phyloP scores from a whole-genome alignment of 2,329 filamentous ascomycete genomes.

The Paecilomyces sp. region DNA sequence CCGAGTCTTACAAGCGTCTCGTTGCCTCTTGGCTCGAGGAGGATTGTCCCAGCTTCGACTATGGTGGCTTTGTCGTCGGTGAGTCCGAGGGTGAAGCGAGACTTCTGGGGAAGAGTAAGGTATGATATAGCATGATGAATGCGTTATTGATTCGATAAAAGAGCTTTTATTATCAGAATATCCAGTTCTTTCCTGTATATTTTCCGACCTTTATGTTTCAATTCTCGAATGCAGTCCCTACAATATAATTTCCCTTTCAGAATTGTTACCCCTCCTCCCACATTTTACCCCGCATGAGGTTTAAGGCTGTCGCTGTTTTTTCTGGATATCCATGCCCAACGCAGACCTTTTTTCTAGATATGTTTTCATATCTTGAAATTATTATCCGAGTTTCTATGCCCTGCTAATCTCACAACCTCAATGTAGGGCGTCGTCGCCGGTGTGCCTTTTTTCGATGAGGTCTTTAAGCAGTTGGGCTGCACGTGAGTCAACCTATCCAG shows the following conservation, averaged over 20 bases:
- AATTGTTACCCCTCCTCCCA: background rate
- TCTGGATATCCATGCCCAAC: background rate
- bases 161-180: no score
- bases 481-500: conserved; percentile 39
- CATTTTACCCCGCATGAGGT: background rate
- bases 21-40: conserved; percentile 85
- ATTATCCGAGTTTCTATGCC: no score
- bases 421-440: conserved; percentile 73
- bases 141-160: no score
- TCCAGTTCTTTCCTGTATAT: background rate
- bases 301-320: background rate
- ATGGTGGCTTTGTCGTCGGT: conserved; percentile 93
- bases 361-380: no score
- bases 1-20: conserved; percentile 73
- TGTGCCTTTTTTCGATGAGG: conserved; percentile 89
- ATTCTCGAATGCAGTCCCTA: background rate
- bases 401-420: conserved; percentile 2
- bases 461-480: conserved; percentile 85
- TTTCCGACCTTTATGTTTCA: background rate
- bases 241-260: background rate
- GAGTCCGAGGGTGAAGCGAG: conserved; percentile 36
- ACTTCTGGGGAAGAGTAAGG: conserved; percentile 52
- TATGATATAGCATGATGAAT: conserved; percentile 16
- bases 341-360: no score
- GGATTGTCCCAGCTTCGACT: conserved; percentile 94